These are phyloP conservation scores for Leucoagaricus sp. DNA, from an alignment of 1,284 basidiomycete species.

Conservation along the genomic window DNA sequence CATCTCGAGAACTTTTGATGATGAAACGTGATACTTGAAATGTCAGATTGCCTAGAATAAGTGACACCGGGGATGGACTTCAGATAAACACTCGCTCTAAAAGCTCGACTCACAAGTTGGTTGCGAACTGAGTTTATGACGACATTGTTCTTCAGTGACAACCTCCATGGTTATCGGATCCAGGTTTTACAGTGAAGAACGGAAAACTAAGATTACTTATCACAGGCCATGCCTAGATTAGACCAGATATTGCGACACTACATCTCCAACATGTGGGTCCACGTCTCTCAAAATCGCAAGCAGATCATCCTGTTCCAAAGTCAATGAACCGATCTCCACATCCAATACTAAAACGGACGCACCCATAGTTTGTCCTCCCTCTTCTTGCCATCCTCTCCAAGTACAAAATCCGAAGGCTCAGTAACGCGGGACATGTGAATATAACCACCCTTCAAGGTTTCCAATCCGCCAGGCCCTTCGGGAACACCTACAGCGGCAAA, in stretches of 20 bases:
- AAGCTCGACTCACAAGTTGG: too few relatives aligned
- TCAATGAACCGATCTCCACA: conserved; percentile 36
- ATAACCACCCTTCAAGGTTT: conserved; percentile 43
- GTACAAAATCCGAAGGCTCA: conserved; percentile 47
- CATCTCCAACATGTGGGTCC: conserved; percentile 20
- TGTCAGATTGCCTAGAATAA: too few relatives aligned
- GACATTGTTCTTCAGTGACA: too few relatives aligned
- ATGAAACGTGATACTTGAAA: too few relatives aligned
- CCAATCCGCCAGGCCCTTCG: conserved; percentile 17
- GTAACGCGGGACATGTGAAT: conserved; percentile 27
- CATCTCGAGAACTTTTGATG: too few relatives aligned
- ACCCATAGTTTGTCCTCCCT: conserved; percentile 47
- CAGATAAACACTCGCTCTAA: too few relatives aligned
- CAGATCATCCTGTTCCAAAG: conserved; percentile 32
- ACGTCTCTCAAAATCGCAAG: conserved; percentile 30
- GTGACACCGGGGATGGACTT: too few relatives aligned
- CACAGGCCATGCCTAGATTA: too few relatives aligned
- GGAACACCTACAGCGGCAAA: conserved; percentile 42
- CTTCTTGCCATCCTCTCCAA: conserved; percentile 40
- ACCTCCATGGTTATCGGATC: too few relatives aligned
- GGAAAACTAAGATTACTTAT: too few relatives aligned
- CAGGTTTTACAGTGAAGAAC: too few relatives aligned
- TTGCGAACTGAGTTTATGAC: too few relatives aligned
- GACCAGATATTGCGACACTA: conserved; percentile 20
- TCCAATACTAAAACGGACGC: conserved; percentile 15